phyloP scores from a whole-genome alignment of 2,329 filamentous ascomycete genomes.

The Epichloe aotearoae region DNA sequence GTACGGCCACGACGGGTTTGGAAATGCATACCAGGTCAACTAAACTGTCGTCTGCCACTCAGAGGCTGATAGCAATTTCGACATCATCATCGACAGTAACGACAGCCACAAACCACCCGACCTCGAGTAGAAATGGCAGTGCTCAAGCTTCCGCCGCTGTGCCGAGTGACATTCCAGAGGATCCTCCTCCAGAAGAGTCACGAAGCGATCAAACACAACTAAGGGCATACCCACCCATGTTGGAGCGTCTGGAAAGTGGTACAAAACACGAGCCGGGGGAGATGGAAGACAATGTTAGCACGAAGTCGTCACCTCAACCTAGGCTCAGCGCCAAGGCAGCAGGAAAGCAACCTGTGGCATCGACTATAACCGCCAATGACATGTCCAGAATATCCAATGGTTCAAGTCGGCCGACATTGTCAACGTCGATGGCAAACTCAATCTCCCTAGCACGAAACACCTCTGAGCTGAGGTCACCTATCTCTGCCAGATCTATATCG shows the following conservation, averaged over 20 bases:
- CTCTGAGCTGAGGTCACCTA: conserved; percentile 1
- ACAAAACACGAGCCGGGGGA: neutral
- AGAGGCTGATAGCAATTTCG: conserved; percentile 31
- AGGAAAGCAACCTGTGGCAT: conserved; percentile 31
- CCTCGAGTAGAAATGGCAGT: conserved; percentile 31
- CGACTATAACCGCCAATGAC: conserved; percentile 8
- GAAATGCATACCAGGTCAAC: conserved; percentile 17
- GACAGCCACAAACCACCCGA: conserved; percentile 27
- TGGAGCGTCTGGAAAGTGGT: conserved; percentile 12
- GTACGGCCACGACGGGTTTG: conserved; percentile 20
- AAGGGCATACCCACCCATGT: conserved; percentile 13
- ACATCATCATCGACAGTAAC: conserved; percentile 16
- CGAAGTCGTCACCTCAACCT: neutral
- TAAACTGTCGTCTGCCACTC: conserved; percentile 13
- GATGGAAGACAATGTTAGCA: neutral
- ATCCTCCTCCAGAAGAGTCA: neutral
- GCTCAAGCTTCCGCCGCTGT: conserved; percentile 30
- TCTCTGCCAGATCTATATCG: conserved; percentile 1
- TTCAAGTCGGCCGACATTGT: neutral
- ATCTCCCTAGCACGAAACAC: conserved; percentile 1
- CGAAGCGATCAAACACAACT: conserved; percentile 10
- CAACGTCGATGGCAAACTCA: neutral
- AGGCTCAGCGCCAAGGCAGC: conserved; percentile 30
- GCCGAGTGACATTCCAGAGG: neutral
- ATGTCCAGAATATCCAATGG: conserved; percentile 6